Conservation (phyloP, 257 asterid genomes). For the Nicotiana otophora region DNA sequence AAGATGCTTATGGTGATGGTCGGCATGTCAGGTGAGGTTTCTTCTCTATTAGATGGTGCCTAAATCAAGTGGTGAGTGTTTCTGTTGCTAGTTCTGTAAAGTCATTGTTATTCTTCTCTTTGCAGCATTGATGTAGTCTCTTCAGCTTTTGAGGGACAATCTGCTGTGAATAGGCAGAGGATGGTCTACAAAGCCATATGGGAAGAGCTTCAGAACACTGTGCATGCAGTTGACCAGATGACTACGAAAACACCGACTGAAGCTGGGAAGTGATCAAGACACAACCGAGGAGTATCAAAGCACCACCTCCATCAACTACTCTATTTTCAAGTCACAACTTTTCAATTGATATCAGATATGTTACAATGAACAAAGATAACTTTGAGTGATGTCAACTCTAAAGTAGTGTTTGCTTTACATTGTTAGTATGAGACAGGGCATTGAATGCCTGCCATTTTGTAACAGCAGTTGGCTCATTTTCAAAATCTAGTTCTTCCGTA, state of each 20-base stretch:
- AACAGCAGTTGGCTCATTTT: not conserved
- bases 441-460: not conserved
- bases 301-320: not conserved
- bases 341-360: not conserved
- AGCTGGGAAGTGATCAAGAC: constrained; percentile 35
- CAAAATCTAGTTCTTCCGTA: not conserved
- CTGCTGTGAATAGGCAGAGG: constrained; percentile 91
- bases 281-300: not conserved
- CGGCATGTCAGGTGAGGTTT: constrained; percentile 86
- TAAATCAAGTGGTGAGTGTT: not conserved
- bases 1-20: constrained; percentile 92
- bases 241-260: constrained; percentile 80
- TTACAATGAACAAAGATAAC: not conserved
- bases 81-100: not conserved
- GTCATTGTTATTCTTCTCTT: not conserved
- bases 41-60: not conserved
- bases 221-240: constrained; percentile 98
- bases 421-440: not conserved
- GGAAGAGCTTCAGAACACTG: constrained; percentile 91
- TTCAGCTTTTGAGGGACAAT: constrained; percentile 82
- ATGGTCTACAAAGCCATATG: constrained; percentile 99
- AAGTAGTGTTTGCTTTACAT: not conserved
- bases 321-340: not conserved
- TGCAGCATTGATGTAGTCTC: constrained; percentile 84
- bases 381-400: not conserved